Percentiles rank a stretch among this genome's conserved stretches.
Evolutionary conservation across 495 filamentous ascomycete genomes (phyloP).

Genomic region (Podospora pseudoanserina): DNA sequence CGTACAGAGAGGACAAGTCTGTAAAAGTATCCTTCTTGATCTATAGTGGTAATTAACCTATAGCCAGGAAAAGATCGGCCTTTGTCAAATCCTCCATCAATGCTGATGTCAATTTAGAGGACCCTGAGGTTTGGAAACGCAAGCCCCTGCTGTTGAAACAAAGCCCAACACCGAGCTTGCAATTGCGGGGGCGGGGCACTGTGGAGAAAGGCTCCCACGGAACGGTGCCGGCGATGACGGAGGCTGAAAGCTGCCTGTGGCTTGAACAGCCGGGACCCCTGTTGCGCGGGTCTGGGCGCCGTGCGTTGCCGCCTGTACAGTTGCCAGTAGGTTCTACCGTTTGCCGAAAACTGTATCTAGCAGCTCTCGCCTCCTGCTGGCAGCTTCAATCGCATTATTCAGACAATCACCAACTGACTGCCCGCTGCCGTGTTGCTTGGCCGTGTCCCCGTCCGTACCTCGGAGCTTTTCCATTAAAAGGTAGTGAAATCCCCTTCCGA

Average conservation of each 20-base stretch:
- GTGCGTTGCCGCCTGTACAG: background rate
- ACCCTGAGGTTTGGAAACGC: background rate
- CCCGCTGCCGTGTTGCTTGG: conserved; percentile 19
- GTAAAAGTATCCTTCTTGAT: too few species aligned
- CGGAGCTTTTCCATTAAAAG: conserved; percentile 11
- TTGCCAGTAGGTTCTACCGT: conserved; percentile 21
- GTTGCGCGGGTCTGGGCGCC: background rate
- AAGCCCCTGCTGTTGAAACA: conserved; percentile 1
- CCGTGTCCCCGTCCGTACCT: background rate
- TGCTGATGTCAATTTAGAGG: background rate
- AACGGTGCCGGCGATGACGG: background rate
- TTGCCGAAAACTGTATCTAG: conserved; percentile 11
- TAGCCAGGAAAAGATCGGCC: background rate
- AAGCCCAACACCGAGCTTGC: background rate
- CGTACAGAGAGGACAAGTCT: too few species aligned
- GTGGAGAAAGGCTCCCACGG: background rate
- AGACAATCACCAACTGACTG: conserved; percentile 22
- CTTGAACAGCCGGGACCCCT: background rate
- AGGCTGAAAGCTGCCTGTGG: conserved; percentile 9
- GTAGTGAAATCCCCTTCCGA: background rate
- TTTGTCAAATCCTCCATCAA: background rate
- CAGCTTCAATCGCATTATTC: conserved; percentile 27
- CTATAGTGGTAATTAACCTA: background rate
- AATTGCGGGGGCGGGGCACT: conserved; percentile 7
- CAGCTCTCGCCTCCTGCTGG: background rate